Percentiles rank a stretch among this genome's conserved stretches.
Conservation (phyloP, 768 basidiomycete species). For the Tylopilus sp. region DNA sequence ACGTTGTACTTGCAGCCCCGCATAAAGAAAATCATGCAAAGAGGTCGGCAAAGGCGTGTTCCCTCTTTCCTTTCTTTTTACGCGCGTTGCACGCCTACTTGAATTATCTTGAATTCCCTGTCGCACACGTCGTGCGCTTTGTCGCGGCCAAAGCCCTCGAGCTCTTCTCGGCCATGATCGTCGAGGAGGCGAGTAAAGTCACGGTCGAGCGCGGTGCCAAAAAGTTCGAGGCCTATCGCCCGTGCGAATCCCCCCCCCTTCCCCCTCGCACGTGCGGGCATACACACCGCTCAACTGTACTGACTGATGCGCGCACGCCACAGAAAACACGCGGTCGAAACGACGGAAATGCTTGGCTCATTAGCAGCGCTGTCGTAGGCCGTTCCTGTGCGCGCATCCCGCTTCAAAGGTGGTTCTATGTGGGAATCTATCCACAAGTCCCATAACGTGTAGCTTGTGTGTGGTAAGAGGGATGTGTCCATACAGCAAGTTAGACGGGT, state of each 20-base stretch:
- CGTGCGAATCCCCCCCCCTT: too few relatives aligned
- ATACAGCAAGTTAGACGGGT: slow-evolving; percentile 2
- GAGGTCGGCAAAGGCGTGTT: slow-evolving; percentile 97
- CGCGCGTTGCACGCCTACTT: background rate
- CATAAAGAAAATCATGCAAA: slow-evolving; percentile 99
- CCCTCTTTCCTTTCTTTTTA: slow-evolving; percentile 3
- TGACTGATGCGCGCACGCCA: too few relatives aligned
- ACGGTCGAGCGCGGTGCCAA: slow-evolving; percentile 75
- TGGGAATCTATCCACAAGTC: slow-evolving; percentile 85
- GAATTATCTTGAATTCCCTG: too few relatives aligned
- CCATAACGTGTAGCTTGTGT: slow-evolving; percentile 77
- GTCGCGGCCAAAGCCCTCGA: slow-evolving; percentile 91
- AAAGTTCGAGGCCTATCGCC: slow-evolving; percentile 89
- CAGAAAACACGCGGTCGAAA: slow-evolving; percentile 91
- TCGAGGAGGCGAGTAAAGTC: slow-evolving; percentile 80
- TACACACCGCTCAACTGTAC: too few relatives aligned
- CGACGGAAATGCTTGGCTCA: slow-evolving; percentile 75
- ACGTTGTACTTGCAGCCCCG: slow-evolving; percentile 59
- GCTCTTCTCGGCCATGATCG: slow-evolving; percentile 80
- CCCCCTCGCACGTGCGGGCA: too few relatives aligned
- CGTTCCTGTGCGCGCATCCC: slow-evolving; percentile 31
- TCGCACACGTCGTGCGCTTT: background rate
- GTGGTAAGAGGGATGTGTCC: background rate
- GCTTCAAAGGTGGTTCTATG: slow-evolving; percentile 54
- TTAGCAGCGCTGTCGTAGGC: slow-evolving; percentile 26